Conservation (phyloP, 768 basidiomycete genomes). For the Kwoniella europaea region DNA sequence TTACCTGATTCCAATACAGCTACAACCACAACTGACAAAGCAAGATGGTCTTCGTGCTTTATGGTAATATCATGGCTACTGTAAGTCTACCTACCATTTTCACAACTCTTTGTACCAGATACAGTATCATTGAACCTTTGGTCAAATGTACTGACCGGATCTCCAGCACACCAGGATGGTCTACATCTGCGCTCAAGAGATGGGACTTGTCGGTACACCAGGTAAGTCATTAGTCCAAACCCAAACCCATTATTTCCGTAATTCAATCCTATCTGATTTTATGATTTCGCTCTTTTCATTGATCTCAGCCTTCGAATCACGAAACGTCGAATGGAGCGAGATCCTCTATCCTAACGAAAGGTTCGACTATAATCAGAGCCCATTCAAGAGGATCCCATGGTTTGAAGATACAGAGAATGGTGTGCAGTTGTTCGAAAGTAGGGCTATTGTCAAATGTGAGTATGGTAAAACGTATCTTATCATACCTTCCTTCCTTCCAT, state of each 20-base stretch:
- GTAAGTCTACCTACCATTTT: not conserved
- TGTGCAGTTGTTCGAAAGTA: conserved; percentile 63
- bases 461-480: not conserved
- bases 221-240: not conserved
- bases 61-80: conserved; percentile 6
- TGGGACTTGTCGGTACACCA: conserved; percentile 9
- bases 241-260: not conserved
- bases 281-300: too few relatives aligned
- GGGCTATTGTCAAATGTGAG: conserved; percentile 37
- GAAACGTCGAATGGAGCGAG: conserved; percentile 7
- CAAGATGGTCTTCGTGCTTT: conserved; percentile 10
- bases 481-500: too few relatives aligned
- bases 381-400: conserved; percentile 70
- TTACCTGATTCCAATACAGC: not conserved
- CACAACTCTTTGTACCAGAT: not conserved
- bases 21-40: not conserved
- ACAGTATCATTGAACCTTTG: not conserved
- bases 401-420: conserved; percentile 66
- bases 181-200: conserved; percentile 10
- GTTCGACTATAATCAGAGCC: conserved; percentile 45
- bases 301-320: conserved; percentile 5
- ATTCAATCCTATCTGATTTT: too few relatives aligned
- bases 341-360: not conserved
- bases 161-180: conserved; percentile 6
- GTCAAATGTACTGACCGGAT: not conserved